These are phyloP conservation scores for Aspergillus ruber DNA, from an alignment of 2,329 filamentous ascomycete species.

Conservation along the genomic window DNA sequence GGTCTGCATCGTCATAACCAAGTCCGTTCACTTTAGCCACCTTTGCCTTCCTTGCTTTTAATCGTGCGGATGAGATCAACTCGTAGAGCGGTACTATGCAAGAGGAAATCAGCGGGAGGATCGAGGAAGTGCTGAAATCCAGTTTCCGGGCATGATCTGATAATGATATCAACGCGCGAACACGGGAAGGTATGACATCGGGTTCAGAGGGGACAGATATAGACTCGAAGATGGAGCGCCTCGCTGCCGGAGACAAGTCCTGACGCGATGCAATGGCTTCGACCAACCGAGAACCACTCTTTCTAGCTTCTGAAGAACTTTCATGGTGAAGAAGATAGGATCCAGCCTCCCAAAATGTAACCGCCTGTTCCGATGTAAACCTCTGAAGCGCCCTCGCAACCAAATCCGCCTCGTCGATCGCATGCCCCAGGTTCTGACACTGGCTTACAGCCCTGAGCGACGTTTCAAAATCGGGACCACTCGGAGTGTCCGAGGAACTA, in stretches of 20 bases:
- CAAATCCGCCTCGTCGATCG: conserved; percentile 34
- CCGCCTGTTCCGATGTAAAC: conserved; percentile 34
- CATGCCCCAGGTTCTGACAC: conserved; percentile 27
- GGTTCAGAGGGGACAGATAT: conserved; percentile 28
- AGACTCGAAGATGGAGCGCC: conserved; percentile 29
- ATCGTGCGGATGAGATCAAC: conserved; percentile 27
- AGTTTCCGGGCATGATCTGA: conserved; percentile 40
- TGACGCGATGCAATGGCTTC: conserved; percentile 33
- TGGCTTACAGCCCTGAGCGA: conserved; percentile 30
- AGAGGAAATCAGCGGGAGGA: conserved; percentile 34
- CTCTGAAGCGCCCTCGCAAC: conserved; percentile 27
- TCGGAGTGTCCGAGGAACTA: conserved; percentile 32
- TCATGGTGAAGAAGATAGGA: conserved; percentile 32
- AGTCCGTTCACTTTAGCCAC: conserved; percentile 24
- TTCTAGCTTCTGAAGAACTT: conserved; percentile 30
- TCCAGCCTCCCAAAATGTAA: conserved; percentile 35
- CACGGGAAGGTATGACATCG: conserved; percentile 33
- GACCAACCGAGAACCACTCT: conserved; percentile 28
- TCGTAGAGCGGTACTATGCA: conserved; percentile 36
- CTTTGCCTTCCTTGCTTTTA: conserved; percentile 33
- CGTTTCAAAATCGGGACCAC: conserved; percentile 32
- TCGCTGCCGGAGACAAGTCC: conserved; percentile 31
- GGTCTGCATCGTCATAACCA: conserved; percentile 27
- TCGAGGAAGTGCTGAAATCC: conserved; percentile 33
- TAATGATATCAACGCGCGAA: conserved; percentile 34